Conservation (phyloP, 2,329 filamentous ascomycete genomes). For the Chaetomiaceae sp. region DNA sequence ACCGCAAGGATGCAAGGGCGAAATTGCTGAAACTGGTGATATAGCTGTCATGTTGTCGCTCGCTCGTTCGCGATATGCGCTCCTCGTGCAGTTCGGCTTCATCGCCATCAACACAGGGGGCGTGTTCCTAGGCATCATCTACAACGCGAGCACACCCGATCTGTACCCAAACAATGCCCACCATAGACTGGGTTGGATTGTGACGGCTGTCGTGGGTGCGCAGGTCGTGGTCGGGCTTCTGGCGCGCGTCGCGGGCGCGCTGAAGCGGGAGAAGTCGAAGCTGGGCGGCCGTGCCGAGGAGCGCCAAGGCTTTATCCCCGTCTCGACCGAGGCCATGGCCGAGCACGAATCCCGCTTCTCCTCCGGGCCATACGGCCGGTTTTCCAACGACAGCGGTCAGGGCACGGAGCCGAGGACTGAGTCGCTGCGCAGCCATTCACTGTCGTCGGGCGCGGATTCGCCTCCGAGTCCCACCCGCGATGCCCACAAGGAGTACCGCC, state of each 20-base stretch:
- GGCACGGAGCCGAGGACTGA: conserved; percentile 67
- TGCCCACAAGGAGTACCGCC: conserved; percentile 45
- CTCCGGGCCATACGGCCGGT: conserved; percentile 42
- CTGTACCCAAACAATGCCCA: conserved; percentile 86
- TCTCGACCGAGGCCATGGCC: conserved; percentile 53
- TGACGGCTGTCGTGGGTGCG: conserved; percentile 65
- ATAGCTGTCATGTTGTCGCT: conserved; percentile 82
- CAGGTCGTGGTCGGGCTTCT: conserved; percentile 68
- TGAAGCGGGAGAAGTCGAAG: conserved; percentile 26
- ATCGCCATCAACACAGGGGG: conserved; percentile 59
- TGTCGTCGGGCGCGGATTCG: conserved; percentile 55
- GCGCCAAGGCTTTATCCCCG: conserved; percentile 57
- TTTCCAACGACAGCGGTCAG: conserved; percentile 69
- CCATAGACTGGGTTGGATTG: conserved; percentile 80
- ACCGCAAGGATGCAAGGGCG: not conserved
- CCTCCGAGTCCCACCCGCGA: conserved; percentile 36
- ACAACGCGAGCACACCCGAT: conserved; percentile 78
- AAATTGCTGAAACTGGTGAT: conserved; percentile 23
- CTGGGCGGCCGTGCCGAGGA: conserved; percentile 37
- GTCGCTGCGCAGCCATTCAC: conserved; percentile 61
- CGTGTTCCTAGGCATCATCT: conserved; percentile 61
- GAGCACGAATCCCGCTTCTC: conserved; percentile 46
- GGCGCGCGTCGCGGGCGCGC: conserved; percentile 52
- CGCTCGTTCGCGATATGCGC: conserved; percentile 68
- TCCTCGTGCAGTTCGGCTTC: conserved; percentile 66